Base-by-base conservation (phyloP, 2,329 filamentous ascomycete genomes). In the Hortaea werneckii region DNA sequence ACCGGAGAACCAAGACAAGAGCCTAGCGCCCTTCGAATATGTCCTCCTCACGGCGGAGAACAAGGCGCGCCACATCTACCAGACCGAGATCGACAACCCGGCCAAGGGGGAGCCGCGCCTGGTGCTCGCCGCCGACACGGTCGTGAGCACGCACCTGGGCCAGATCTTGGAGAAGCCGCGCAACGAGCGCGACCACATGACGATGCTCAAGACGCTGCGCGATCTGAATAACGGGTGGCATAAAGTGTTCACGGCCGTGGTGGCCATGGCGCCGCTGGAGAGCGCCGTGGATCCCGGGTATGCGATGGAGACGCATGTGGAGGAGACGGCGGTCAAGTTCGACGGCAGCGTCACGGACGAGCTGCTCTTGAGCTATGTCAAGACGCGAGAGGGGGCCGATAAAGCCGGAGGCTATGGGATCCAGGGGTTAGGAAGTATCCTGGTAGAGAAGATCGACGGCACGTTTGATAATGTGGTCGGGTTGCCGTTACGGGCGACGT, bases 381-480 rank as follows among this genome's bases (percentile, higher is more conserved):
- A 75, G 60, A 95, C 90, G 20, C 76, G 90, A 45, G 92, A 98
- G 71, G 92, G 92, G 1, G 88, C 80, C 8, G 92, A 96, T 66
- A 98, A 96, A 73, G 92, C 92, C 0, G 92, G 92, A 2, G 92
- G 92, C 0, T 98, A 98, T 66, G 92, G 87, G 1, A 78, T 98
- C 44, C 92, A 98, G 67, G 92, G 90, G 0, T 72, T 90, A 8
- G 92, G 86, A 1, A 83, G 85, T 6, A 81, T 95, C 63, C 67
- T 98, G 47, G 81, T 98, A 9, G 88, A 95, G 64, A 83, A 77
- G 65, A 85, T 98, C 53, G 86, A 95, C 53, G 92, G 92, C 8
- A 81, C 80, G 45, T 86, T 87, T 58, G 92, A 98, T 71, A 96
- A 96, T 65, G 92, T 96, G 1, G 82, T 98, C 28, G 92, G 92